Evolutionary conservation across 2,329 filamentous ascomycete genomes (phyloP).

Genomic region (Hortaea sp.): DNA sequence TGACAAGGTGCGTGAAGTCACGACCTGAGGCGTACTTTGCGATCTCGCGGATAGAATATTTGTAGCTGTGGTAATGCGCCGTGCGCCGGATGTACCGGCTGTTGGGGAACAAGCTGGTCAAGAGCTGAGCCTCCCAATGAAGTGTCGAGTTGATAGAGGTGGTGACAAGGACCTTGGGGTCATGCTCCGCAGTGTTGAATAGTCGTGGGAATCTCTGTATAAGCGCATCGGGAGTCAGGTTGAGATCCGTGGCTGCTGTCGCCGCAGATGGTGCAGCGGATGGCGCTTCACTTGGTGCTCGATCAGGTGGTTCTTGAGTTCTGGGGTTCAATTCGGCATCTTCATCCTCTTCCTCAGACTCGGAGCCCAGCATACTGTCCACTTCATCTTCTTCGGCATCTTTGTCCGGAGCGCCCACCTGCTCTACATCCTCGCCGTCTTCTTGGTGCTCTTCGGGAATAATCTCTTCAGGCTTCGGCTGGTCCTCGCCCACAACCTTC

Average conservation of each 20-base stretch:
- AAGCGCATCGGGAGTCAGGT: constrained; percentile 50
- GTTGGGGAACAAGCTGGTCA: constrained; percentile 75
- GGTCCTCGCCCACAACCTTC: constrained; percentile 24
- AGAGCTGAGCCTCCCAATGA: constrained; percentile 68
- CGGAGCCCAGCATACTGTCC: constrained; percentile 16
- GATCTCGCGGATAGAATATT: constrained; percentile 88
- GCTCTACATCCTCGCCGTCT: constrained; percentile 6
- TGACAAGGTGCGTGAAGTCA: constrained; percentile 71
- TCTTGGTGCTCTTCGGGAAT: constrained; percentile 5
- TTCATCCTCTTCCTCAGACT: constrained; percentile 17
- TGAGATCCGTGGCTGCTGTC: constrained; percentile 49
- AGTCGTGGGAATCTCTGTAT: constrained; percentile 51
- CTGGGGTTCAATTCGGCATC: constrained; percentile 16
- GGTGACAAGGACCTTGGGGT: constrained; percentile 83
- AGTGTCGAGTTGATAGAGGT: constrained; percentile 82
- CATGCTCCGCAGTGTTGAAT: constrained; percentile 44
- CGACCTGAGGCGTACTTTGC: constrained; percentile 72
- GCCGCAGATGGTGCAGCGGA: constrained; percentile 41
- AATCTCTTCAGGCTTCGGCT: constrained; percentile 8
- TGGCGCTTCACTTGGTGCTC: constrained; percentile 34
- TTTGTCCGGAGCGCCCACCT: constrained; percentile 1
- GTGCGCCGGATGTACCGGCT: constrained; percentile 74
- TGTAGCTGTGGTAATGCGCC: constrained; percentile 72
- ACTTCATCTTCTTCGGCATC: constrained; percentile 22
- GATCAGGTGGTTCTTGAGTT: constrained; percentile 12